Percentiles rank a stretch among this genome's conserved stretches.
phyloP scores from a whole-genome alignment of 441 rosid genomes.

The Arabidopsis lyrata region DNA sequence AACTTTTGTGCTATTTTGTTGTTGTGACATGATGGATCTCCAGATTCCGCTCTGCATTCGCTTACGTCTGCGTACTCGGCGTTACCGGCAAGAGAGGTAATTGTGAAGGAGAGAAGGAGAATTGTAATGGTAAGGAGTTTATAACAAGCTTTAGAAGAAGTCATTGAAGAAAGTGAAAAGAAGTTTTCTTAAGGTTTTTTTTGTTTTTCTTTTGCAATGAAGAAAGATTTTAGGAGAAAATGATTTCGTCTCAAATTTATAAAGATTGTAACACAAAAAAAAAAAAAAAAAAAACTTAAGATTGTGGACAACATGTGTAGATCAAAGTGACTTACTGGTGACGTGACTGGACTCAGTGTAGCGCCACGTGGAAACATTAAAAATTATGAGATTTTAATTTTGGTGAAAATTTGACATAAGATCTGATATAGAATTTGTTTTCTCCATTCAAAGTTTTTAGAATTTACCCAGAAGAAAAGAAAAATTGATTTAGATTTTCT shows the following conservation, averaged over 20 bases:
- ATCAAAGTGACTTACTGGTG: background rate
- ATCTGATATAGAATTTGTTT: background rate
- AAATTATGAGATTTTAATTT: background rate
- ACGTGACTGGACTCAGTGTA: too few species aligned
- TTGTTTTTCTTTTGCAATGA: background rate
- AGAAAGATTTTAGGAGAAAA: conserved; percentile 1
- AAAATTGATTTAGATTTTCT: too few species aligned
- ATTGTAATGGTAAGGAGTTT: background rate
- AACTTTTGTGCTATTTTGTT: conserved; percentile 14
- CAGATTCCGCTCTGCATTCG: conserved; percentile 13
- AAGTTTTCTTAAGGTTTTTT: background rate
- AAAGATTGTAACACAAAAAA: background rate
- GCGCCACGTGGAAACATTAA: background rate
- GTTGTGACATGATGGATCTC: conserved; percentile 25
- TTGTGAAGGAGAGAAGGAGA: conserved; percentile 4
- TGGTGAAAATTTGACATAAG: background rate
- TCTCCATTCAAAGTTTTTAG: background rate
- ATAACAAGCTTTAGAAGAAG: conserved; percentile 4
- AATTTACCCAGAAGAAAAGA: too few species aligned
- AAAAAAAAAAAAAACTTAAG: background rate
- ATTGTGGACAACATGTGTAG: background rate
- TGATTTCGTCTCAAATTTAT: background rate
- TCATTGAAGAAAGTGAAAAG: conserved; percentile 3
- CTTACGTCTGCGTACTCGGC: conserved; percentile 8
- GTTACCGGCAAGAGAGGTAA: conserved; percentile 7